Evolutionary conservation across 371 early-diverging fungal species (phyloP).

Genomic region (Furculomyces boomerangus): DNA sequence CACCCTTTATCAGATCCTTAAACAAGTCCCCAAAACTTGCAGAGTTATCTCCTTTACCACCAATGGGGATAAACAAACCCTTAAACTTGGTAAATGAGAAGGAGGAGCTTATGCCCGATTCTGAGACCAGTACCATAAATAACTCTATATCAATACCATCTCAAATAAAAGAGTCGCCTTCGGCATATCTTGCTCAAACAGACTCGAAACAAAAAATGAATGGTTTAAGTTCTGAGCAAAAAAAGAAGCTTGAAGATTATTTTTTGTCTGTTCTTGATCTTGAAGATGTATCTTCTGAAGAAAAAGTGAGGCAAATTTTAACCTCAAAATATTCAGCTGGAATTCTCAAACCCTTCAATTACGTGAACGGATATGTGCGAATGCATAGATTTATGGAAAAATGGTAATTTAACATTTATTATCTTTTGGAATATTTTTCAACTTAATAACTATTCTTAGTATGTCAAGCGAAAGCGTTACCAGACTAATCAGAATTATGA

Average conservation of each 20-base stretch:
- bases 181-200: no score
- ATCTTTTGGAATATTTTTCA: background rate
- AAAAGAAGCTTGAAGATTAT: constrained; percentile 47
- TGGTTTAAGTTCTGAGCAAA: constrained; percentile 13
- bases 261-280: constrained; percentile 79
- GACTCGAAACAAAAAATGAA: background rate
- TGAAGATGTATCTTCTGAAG: constrained; percentile 53
- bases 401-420: background rate
- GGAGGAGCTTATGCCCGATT: background rate
- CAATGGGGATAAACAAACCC: background rate
- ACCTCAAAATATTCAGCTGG: constrained; percentile 87
- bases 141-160: no score
- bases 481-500: constrained; percentile 51
- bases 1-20: no score
- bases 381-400: constrained; percentile 79
- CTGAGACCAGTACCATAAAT: background rate
- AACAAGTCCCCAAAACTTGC: background rate
- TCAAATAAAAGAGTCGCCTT: no score
- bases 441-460: background rate
- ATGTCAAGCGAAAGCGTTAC: constrained; percentile 40
- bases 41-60: background rate
- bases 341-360: constrained; percentile 80
- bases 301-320: constrained; percentile 68
- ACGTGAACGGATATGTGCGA: constrained; percentile 73
- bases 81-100: background rate